These are phyloP conservation scores for Misopates orontium DNA, from an alignment of 257 asterid genomes.

Conservation along the genomic window DNA sequence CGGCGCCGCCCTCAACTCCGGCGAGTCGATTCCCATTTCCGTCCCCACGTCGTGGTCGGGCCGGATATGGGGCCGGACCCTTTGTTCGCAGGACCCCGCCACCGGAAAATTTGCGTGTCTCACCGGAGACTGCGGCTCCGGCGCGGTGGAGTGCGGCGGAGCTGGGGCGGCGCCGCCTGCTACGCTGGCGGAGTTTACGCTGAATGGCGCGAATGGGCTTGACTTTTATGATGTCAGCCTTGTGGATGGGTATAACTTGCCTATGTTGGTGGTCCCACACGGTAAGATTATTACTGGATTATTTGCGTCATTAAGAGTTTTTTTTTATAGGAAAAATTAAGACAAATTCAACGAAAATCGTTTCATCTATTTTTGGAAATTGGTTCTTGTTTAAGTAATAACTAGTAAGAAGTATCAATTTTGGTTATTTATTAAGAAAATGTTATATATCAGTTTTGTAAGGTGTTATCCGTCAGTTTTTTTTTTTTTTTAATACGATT, in stretches of 20 bases:
- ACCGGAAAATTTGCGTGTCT: conserved; percentile 30
- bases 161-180: conserved; percentile 42
- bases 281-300: too few relatives aligned
- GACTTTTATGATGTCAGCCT: conserved; percentile 44
- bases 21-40: conserved; percentile 25
- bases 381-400: too few relatives aligned
- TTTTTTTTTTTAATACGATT: too few relatives aligned
- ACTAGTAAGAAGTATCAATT: too few relatives aligned
- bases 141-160: conserved; percentile 35
- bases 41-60: conserved; percentile 39
- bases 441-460: too few relatives aligned
- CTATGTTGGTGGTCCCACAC: conserved; percentile 26
- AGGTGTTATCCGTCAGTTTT: too few relatives aligned
- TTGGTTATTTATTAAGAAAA: too few relatives aligned
- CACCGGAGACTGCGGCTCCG: conserved; percentile 44
- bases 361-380: too few relatives aligned
- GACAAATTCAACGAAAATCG: too few relatives aligned
- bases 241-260: conserved; percentile 43
- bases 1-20: conserved; percentile 33
- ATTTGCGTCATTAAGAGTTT: too few relatives aligned
- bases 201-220: conserved; percentile 24
- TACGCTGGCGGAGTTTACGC: conserved; percentile 40
- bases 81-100: conserved; percentile 29
- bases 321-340: too few relatives aligned
- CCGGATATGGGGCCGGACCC: conserved; percentile 42